These are phyloP conservation scores for Neospermospora avenae DNA, from an alignment of 2,329 filamentous ascomycete species.

Conservation along the genomic window DNA sequence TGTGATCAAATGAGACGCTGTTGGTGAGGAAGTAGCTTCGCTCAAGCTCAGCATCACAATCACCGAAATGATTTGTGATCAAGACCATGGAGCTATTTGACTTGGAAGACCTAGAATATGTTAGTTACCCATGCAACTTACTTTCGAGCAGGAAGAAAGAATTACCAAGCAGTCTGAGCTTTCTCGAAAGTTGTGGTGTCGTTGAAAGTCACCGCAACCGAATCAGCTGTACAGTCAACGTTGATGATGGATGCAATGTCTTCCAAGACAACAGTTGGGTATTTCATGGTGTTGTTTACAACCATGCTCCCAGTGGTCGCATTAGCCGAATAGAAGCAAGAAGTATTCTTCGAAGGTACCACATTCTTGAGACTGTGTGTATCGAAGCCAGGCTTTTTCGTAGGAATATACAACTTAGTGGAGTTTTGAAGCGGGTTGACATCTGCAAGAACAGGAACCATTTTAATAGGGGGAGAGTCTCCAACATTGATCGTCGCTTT, in stretches of 20 bases:
- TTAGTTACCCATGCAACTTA: neutral
- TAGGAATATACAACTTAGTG: slow-evolving; percentile 18
- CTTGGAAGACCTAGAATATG: neutral
- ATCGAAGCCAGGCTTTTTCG: slow-evolving; percentile 12
- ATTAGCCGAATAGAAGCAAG: slow-evolving; percentile 20
- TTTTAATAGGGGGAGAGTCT: neutral
- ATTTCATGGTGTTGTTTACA: slow-evolving; percentile 31
- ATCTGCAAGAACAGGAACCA: slow-evolving; percentile 2
- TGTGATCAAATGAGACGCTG: slow-evolving; percentile 31
- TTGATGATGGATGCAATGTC: slow-evolving; percentile 31
- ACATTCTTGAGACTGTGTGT: slow-evolving; percentile 10
- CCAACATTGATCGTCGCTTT: neutral
- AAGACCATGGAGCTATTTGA: slow-evolving; percentile 34
- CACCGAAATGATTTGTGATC: slow-evolving; percentile 42
- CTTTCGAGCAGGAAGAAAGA: neutral
- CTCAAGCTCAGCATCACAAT: slow-evolving; percentile 41
- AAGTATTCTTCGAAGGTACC: slow-evolving; percentile 17
- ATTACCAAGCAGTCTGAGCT: slow-evolving; percentile 28
- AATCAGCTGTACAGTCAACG: slow-evolving; percentile 33
- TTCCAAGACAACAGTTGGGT: slow-evolving; percentile 36
- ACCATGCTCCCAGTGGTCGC: slow-evolving; percentile 17
- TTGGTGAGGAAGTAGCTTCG: slow-evolving; percentile 40
- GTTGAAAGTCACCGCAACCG: slow-evolving; percentile 31
- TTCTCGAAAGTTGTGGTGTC: slow-evolving; percentile 27
- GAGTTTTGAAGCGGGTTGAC: neutral